These are phyloP conservation scores for Phytophthora capsici DNA, from an alignment of 352 stramenopile species.

Conservation along the genomic window DNA sequence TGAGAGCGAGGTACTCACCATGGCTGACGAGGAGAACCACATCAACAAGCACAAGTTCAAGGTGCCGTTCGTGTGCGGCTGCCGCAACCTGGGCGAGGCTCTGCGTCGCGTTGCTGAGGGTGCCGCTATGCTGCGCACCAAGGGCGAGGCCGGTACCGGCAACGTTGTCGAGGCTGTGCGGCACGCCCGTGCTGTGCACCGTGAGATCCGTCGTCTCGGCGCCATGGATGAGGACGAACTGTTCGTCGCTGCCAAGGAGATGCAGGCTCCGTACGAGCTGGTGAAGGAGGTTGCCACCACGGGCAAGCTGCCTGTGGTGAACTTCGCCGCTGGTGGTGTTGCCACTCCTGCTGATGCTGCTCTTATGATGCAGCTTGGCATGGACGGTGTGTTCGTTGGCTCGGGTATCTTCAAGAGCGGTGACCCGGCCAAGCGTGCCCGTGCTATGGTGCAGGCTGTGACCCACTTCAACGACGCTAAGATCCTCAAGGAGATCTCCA, in stretches of 20 bases:
- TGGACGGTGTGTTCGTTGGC: constrained; percentile 99
- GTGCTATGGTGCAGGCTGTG: constrained; percentile 96
- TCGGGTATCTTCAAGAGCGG: constrained; percentile 98
- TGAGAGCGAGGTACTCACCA: constrained; percentile 98
- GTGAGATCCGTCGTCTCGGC: constrained; percentile 91
- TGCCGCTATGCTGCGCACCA: constrained; percentile 98
- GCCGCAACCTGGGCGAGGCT: constrained; percentile 97
- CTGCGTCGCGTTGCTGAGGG: constrained; percentile 95
- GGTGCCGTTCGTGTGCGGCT: constrained; percentile 98
- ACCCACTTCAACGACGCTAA: constrained; percentile 98
- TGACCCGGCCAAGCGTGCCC: constrained; percentile 94
- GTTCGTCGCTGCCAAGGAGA: constrained; percentile 97
- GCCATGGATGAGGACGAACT: constrained; percentile 97
- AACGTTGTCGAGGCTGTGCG: constrained; percentile 99
- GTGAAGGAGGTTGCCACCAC: constrained; percentile 93
- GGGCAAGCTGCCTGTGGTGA: constrained; percentile 95
- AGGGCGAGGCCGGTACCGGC: constrained; percentile 98
- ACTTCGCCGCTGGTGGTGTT: constrained; percentile 98
- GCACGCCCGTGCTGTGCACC: constrained; percentile 93
- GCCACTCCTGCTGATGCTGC: constrained; percentile 97
- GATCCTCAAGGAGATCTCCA: constrained; percentile 97
- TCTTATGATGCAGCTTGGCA: constrained; percentile 99
- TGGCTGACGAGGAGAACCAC: constrained; percentile 98
- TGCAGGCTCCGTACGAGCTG: constrained; percentile 95
- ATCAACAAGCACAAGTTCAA: constrained; percentile 98